A percentile compares a stretch with the other conserved stretches of the same genome.
These are phyloP conservation scores for Tylopilus rubrobrunneus DNA, from an alignment of 768 basidiomycete genomes.

Conservation along the genomic window DNA sequence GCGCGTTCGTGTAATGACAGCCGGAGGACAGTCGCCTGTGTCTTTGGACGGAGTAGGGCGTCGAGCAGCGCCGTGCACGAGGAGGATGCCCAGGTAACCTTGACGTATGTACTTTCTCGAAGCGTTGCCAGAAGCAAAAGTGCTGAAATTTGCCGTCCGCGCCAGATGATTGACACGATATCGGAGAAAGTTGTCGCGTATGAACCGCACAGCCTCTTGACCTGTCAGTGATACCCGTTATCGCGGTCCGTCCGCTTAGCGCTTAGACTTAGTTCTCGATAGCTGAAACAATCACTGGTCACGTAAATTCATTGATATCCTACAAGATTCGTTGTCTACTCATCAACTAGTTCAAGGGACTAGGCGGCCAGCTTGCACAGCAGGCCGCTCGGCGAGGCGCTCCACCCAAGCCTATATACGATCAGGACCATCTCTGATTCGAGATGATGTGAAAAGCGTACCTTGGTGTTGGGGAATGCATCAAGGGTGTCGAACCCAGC, in stretches of 20 bases:
- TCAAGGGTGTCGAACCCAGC: constrained; percentile 56
- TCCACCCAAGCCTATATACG: constrained; percentile 28
- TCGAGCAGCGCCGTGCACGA: constrained; percentile 74
- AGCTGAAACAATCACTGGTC: no score
- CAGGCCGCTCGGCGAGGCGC: constrained; percentile 21
- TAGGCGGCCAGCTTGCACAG: constrained; percentile 22
- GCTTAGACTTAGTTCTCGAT: no score
- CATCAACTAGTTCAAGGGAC: constrained; percentile 3
- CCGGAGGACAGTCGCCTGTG: constrained; percentile 77
- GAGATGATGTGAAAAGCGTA: constrained; percentile 8
- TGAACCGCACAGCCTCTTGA: no score
- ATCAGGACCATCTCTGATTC: not conserved
- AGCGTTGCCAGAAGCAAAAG: no score
- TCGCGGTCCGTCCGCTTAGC: no score
- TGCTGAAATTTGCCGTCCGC: no score
- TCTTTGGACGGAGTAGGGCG: constrained; percentile 84
- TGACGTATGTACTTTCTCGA: no score
- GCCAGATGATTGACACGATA: no score
- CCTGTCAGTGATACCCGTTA: no score
- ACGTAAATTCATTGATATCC: constrained; percentile 3
- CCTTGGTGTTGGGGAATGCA: constrained; percentile 63
- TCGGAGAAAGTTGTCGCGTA: no score
- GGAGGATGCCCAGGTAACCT: constrained; percentile 38
- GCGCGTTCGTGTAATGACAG: constrained; percentile 71
- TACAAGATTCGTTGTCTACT: not conserved